Conservation (phyloP, 441 rosid genomes). For the Syzygium syzygioides region DNA sequence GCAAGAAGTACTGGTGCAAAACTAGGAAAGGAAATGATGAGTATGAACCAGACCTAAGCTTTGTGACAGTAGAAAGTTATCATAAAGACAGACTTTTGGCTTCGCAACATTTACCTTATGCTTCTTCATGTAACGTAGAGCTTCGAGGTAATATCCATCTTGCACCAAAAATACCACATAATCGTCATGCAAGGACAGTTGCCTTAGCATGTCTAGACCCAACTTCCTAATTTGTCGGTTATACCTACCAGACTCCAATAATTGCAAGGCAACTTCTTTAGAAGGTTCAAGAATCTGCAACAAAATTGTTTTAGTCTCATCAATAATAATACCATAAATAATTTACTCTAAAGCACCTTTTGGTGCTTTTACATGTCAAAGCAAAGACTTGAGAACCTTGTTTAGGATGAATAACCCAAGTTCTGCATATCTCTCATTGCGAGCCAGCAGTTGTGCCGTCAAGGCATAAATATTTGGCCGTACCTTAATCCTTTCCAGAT, state of each 20-base stretch:
- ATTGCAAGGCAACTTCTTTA: slow-evolving; percentile 93
- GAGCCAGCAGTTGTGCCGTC: slow-evolving; percentile 69
- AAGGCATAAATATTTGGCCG: slow-evolving; percentile 66
- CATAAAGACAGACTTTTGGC: background rate
- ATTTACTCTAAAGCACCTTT: background rate
- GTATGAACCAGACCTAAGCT: background rate
- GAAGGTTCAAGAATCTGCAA: slow-evolving; percentile 89
- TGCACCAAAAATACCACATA: slow-evolving; percentile 66
- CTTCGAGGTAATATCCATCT: slow-evolving; percentile 91
- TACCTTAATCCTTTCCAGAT: slow-evolving; percentile 71
- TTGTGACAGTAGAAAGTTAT: background rate
- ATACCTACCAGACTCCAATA: slow-evolving; percentile 73
- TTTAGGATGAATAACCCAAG: slow-evolving; percentile 65
- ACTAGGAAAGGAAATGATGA: background rate
- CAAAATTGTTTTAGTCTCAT: background rate
- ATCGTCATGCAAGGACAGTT: slow-evolving; percentile 81
- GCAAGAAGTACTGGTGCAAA: background rate
- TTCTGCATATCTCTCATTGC: slow-evolving; percentile 68
- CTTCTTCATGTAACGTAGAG: slow-evolving; percentile 83
- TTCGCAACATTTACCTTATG: slow-evolving; percentile 49
- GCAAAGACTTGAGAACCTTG: slow-evolving; percentile 50
- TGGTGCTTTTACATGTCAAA: background rate
- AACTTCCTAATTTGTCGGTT: slow-evolving; percentile 68
- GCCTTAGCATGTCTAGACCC: slow-evolving; percentile 92
- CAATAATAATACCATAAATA: background rate